Evolutionary conservation across 2,329 filamentous ascomycete genomes (phyloP).

Genomic region (Exophiala sideris): DNA sequence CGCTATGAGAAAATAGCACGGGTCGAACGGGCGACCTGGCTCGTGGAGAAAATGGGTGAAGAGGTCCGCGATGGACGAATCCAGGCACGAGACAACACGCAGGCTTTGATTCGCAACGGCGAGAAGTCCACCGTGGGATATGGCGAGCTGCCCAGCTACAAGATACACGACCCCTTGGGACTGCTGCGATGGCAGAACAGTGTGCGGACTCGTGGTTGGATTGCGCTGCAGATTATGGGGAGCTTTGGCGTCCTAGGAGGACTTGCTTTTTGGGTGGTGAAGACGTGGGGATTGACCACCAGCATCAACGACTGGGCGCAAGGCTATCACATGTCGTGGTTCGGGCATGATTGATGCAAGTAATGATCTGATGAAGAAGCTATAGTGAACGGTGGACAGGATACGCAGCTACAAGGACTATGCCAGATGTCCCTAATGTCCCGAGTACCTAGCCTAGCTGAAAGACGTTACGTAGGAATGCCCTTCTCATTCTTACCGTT

Average conservation of each 20-base stretch:
- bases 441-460: too few species aligned
- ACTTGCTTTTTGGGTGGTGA: conserved; percentile 61
- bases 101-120: conserved; percentile 26
- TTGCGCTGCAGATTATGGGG: conserved; percentile 70
- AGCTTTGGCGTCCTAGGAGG: conserved; percentile 72
- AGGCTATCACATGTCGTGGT: conserved; percentile 14
- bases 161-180: conserved; percentile 73
- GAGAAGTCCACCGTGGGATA: conserved; percentile 22
- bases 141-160: conserved; percentile 23
- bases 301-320: conserved; percentile 26
- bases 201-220: conserved; percentile 61
- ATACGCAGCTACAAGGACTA: too few species aligned
- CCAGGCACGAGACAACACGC: conserved; percentile 46
- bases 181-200: conserved; percentile 67
- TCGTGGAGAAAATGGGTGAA: conserved; percentile 64
- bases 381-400: background rate
- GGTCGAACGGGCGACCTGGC: conserved; percentile 65
- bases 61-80: conserved; percentile 64
- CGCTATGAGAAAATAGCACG: conserved; percentile 62
- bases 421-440: too few species aligned
- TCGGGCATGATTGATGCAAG: conserved; percentile 17
- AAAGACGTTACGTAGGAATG: too few species aligned
- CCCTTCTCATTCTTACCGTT: too few species aligned
- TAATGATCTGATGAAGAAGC: background rate
- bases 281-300: conserved; percentile 37